These are phyloP conservation scores for Sporothrix protearum DNA, from an alignment of 2,329 filamentous ascomycete genomes.

Conservation along the genomic window DNA sequence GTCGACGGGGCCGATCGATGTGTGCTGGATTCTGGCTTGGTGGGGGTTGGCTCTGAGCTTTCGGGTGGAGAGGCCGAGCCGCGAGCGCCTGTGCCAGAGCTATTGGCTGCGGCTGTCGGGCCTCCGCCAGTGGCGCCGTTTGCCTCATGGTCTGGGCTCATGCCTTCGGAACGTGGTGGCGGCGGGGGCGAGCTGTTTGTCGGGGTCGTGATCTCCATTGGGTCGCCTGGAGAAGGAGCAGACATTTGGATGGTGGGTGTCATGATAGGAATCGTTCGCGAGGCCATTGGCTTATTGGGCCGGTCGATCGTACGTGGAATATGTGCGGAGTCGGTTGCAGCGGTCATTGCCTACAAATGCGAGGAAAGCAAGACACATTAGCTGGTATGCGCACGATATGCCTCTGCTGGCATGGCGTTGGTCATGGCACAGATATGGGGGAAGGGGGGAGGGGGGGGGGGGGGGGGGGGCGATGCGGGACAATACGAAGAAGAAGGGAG, in stretches of 20 bases:
- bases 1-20: background rate
- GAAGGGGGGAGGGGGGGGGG: background rate
- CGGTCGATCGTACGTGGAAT: slow-evolving; percentile 42
- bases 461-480: background rate
- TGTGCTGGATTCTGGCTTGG: slow-evolving; percentile 17
- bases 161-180: slow-evolving; percentile 36
- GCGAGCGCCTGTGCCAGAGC: slow-evolving; percentile 30
- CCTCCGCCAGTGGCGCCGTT: slow-evolving; percentile 35
- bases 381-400: slow-evolving; percentile 2
- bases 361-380: slow-evolving; percentile 1
- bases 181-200: slow-evolving; percentile 45
- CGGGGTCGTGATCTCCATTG: slow-evolving; percentile 60
- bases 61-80: slow-evolving; percentile 20
- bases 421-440: background rate
- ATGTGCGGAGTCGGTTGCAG: slow-evolving; percentile 50
- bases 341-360: slow-evolving; percentile 43
- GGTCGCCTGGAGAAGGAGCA: slow-evolving; percentile 54
- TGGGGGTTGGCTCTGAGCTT: slow-evolving; percentile 23
- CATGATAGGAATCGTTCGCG: slow-evolving; percentile 56
- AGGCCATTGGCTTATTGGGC: slow-evolving; percentile 46
- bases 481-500: background rate
- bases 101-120: slow-evolving; percentile 6
- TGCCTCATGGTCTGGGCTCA: slow-evolving; percentile 37
- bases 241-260: slow-evolving; percentile 58
- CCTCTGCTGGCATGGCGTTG: background rate